Percentiles rank a stretch among this genome's conserved stretches.
phyloP scores from a whole-genome alignment of 1,284 basidiomycete species.

The Erythrobasidium hasegawianum region DNA sequence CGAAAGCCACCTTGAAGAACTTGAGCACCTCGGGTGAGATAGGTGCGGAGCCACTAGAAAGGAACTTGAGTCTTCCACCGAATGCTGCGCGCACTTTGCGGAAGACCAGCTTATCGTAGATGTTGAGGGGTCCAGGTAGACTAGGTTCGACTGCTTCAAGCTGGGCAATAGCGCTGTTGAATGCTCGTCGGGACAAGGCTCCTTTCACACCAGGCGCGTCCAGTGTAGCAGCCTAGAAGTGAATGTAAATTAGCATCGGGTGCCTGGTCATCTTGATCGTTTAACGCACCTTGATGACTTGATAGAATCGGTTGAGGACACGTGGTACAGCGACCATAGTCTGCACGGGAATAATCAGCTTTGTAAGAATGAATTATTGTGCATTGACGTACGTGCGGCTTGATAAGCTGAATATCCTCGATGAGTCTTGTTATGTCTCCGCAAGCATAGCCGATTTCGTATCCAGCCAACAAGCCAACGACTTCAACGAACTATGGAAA shows the following conservation, averaged over 20 bases:
- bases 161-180: constrained; percentile 72
- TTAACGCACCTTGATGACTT: constrained; percentile 42
- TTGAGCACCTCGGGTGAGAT: constrained; percentile 75
- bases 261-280: too few relatives aligned
- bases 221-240: constrained; percentile 66
- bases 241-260: not conserved
- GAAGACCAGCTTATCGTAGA: constrained; percentile 92
- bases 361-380: too few relatives aligned
- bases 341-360: too few relatives aligned
- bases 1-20: constrained; percentile 70
- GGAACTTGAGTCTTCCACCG: constrained; percentile 66
- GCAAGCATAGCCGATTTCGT: constrained; percentile 70
- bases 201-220: constrained; percentile 79
- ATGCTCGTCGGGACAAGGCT: constrained; percentile 72
- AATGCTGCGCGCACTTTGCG: constrained; percentile 75
- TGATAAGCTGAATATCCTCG: constrained; percentile 80
- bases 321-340: constrained; percentile 59
- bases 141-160: constrained; percentile 58
- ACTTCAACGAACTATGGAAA: constrained; percentile 33
- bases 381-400: constrained; percentile 60
- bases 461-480: constrained; percentile 14
- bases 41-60: constrained; percentile 76
- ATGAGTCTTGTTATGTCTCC: constrained; percentile 85
- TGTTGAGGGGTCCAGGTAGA: constrained; percentile 34
- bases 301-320: constrained; percentile 66